Base-by-base conservation (phyloP, 768 basidiomycete genomes). In the Amanita polypyramis region DNA sequence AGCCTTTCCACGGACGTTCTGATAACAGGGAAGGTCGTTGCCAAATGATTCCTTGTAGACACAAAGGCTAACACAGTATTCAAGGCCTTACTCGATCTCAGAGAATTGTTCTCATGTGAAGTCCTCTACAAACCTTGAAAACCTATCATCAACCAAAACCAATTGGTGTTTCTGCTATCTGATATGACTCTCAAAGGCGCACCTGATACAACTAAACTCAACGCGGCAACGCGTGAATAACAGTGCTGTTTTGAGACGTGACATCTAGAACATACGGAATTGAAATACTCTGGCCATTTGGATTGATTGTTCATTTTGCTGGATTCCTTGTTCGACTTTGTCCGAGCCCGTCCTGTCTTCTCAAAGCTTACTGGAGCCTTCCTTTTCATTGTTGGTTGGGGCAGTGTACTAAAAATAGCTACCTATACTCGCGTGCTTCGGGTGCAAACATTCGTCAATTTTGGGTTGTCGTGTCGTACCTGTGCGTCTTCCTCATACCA, bases 31-130 rank as follows among this genome's bases (percentile, higher is more conserved):
- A 92, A 94, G 0, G 87, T 92, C 5, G 78, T 81, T 5, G 88
- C 85, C 29, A 94, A 62, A 53, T 86, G 78, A 54, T 87, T 85
- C 52, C 87, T 73, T 0, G 87, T 81, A 2, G 87, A 85, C 33
- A 90, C 74, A 57, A 95, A 95, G 0, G 85, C 90, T 34, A 93
- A 74, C 3, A 95, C 87, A 11, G 90, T 89, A 55, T 93, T 94
- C 40, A 94, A 67, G 8, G 90, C 87, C 87, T 94, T 47, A 49
- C 14, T 30, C 15, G 39, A 17, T 34, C 34, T 45, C 4, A 50
- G 2, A n/a, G 38, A 45, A 49, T 17, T 21, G 25, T 19, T 7
- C 20, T 37, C 33, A 43, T 7, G n/a, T 41, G 10, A 25, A 17
- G 12, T 14, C 10, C 14, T 47, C 15, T 14, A 34, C 47, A 34